Evolutionary conservation across 192 early-diverging fungal species (phyloP).

Genomic region (Phycomyces nitens): DNA sequence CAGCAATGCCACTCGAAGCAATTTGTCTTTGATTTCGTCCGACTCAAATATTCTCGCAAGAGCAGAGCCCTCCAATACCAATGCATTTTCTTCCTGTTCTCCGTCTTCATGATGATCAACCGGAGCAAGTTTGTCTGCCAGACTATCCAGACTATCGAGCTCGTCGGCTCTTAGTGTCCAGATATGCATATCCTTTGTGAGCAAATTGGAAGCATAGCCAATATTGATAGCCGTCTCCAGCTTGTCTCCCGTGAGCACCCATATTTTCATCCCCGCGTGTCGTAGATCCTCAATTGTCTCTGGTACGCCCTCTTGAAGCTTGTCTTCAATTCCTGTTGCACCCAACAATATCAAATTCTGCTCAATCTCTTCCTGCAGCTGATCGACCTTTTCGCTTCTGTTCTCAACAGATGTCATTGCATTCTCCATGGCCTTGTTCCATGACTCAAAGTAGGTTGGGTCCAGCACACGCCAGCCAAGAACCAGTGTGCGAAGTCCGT

Average conservation of each 20-base stretch:
- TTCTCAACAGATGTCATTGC: constrained; percentile 68
- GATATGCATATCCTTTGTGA: constrained; percentile 68
- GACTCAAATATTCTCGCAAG: constrained; percentile 53
- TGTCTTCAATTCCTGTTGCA: constrained; percentile 96
- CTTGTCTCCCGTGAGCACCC: constrained; percentile 98
- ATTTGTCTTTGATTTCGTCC: constrained; percentile 48
- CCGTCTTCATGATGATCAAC: background rate
- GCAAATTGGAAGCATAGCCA: constrained; percentile 80
- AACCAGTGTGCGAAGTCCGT: constrained; percentile 89
- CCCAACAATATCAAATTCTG: constrained; percentile 77
- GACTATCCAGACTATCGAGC: background rate
- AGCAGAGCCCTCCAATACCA: constrained; percentile 83
- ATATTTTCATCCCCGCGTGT: constrained; percentile 89
- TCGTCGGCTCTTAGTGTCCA: constrained; percentile 44
- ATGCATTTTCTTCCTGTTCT: constrained; percentile 45
- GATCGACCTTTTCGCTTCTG: constrained; percentile 70
- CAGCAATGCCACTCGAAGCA: constrained; percentile 71
- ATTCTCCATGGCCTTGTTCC: constrained; percentile 69
- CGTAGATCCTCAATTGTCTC: constrained; percentile 81
- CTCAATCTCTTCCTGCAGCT: constrained; percentile 78
- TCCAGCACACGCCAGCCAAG: constrained; percentile 74
- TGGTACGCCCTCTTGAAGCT: constrained; percentile 93
- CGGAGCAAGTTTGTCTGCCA: background rate
- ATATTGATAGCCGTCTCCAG: constrained; percentile 99
- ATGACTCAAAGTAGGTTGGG: constrained; percentile 68